Conservation (phyloP, 805 yeast species). For the Yarrowia deformans region DNA sequence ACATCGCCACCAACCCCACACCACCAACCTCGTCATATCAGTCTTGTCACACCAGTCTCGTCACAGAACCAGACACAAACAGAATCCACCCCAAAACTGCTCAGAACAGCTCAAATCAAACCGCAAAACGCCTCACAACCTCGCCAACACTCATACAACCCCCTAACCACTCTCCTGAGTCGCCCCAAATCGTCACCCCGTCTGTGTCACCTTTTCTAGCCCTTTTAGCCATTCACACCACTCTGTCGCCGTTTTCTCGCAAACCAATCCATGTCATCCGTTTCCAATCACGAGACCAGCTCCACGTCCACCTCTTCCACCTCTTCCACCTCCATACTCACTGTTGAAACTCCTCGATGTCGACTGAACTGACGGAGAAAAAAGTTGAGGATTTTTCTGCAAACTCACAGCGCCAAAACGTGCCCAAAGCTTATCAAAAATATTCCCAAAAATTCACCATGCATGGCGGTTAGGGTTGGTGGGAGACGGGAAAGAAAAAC, state of each 20-base stretch:
- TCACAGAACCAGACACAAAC: too few relatives aligned
- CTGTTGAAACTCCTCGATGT: constrained; percentile 24
- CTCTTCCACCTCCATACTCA: constrained; percentile 6
- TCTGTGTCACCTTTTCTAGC: not conserved
- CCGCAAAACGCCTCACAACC: too few relatives aligned
- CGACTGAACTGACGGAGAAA: not conserved
- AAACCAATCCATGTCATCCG: not conserved
- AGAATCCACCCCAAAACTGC: too few relatives aligned
- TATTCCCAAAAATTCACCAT: constrained; percentile 19
- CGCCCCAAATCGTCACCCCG: not conserved
- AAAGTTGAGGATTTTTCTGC: constrained; percentile 24
- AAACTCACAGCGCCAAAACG: constrained; percentile 17
- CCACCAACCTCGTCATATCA: too few relatives aligned
- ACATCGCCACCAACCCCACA: too few relatives aligned
- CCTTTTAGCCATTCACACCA: too few relatives aligned
- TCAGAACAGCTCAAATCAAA: too few relatives aligned
- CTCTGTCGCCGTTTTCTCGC: too few relatives aligned
- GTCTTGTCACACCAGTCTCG: too few relatives aligned
- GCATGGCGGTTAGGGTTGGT: constrained; percentile 26
- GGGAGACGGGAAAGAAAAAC: not conserved
- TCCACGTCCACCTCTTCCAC: not conserved
- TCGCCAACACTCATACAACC: too few relatives aligned
- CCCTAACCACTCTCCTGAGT: too few relatives aligned
- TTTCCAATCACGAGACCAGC: not conserved
- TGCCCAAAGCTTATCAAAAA: constrained; percentile 34